phyloP scores from a whole-genome alignment of 2,329 filamentous ascomycete genomes.

The Exophiala aquamarina region DNA sequence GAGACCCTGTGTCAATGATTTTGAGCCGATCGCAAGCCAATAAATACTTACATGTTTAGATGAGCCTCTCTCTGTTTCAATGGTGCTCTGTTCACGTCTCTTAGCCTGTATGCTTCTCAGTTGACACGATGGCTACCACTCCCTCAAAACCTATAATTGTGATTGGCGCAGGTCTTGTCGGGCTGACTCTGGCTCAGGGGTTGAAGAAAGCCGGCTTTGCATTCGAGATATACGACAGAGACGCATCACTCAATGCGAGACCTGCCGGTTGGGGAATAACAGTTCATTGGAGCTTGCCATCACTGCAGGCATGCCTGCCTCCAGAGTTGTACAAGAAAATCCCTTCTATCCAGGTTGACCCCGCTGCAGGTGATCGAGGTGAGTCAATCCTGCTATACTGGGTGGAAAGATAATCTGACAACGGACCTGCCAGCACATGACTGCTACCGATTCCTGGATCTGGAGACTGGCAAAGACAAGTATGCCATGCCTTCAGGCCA shows the following conservation, averaged over 20 bases:
- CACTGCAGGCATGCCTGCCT: constrained; percentile 26
- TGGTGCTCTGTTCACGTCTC: neutral
- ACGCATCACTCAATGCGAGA: constrained; percentile 17
- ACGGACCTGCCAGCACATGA: constrained; percentile 11
- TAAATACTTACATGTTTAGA: neutral
- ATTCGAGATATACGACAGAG: constrained; percentile 33
- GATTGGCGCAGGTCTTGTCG: constrained; percentile 31
- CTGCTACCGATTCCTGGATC: constrained; percentile 31
- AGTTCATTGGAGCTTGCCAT: constrained; percentile 32
- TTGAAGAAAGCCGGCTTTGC: constrained; percentile 29
- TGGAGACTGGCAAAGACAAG: constrained; percentile 31
- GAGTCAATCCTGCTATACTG: neutral
- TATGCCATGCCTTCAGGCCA: constrained; percentile 32
- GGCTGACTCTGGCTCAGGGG: constrained; percentile 20
- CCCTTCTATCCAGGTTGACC: constrained; percentile 29
- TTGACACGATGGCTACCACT: constrained; percentile 3
- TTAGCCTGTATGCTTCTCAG: neutral
- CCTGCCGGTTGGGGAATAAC: constrained; percentile 32
- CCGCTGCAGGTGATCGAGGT: constrained; percentile 28
- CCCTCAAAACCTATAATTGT: constrained; percentile 31
- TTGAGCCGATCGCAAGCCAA: neutral
- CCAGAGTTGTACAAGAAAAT: constrained; percentile 28
- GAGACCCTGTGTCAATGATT: too few relatives aligned
- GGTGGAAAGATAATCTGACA: neutral
- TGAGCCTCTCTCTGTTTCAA: neutral